Percentiles rank a stretch among this genome's conserved stretches.
Conservation (phyloP, 371 early-diverging fungal species). For the Mucor saturninus region DNA sequence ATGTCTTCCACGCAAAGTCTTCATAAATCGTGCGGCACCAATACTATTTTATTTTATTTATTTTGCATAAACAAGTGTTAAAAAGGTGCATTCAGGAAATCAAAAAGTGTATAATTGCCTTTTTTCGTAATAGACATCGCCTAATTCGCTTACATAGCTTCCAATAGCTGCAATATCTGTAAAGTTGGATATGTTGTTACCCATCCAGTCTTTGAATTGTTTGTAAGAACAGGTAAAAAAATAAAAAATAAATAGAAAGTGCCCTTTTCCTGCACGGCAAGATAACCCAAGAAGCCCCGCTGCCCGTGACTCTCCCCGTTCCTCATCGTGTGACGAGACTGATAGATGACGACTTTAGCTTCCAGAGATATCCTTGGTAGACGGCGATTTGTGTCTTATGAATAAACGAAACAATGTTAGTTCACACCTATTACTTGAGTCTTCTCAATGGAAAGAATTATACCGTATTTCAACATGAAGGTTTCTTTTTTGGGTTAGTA, state of each 20-base stretch:
- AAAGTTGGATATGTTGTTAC: conserved; percentile 70
- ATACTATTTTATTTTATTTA: conserved; percentile 56
- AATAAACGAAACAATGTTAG: too few relatives aligned
- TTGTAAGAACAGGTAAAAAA: not conserved
- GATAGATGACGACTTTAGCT: too few relatives aligned
- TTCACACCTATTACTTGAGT: too few relatives aligned
- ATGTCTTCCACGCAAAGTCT: conserved; percentile 84
- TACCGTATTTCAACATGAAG: too few relatives aligned
- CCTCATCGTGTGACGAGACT: too few relatives aligned
- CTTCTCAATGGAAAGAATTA: too few relatives aligned
- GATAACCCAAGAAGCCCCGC: not conserved
- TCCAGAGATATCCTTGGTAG: too few relatives aligned
- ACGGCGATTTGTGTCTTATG: too few relatives aligned
- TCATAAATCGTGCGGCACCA: conserved; percentile 92
- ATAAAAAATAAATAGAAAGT: not conserved
- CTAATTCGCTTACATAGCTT: conserved; percentile 73
- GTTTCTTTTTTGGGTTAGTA: too few relatives aligned
- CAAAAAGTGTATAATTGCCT: conserved; percentile 53
- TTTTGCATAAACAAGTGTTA: not conserved
- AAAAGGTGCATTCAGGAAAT: not conserved
- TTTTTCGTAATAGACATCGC: conserved; percentile 74
- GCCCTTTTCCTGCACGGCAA: not conserved
- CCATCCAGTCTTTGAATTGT: conserved; percentile 43
- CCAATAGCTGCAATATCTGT: conserved; percentile 72
- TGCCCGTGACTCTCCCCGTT: too few relatives aligned